phyloP scores from a whole-genome alignment of 2,329 filamentous ascomycete genomes.

The Beauveria medogensis region DNA sequence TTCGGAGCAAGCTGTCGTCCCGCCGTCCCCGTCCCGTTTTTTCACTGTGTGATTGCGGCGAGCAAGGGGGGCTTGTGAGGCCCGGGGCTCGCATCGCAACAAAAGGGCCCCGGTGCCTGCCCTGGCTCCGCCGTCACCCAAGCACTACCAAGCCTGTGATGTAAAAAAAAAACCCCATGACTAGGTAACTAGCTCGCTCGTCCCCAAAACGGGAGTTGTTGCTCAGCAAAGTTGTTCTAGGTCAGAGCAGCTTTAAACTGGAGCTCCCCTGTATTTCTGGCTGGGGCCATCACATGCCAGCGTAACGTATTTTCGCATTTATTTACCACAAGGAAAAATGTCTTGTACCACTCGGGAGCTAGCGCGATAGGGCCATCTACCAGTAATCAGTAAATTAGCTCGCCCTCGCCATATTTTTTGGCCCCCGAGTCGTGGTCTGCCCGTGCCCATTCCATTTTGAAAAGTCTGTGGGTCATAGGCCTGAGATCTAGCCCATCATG shows the following conservation, averaged over 20 bases:
- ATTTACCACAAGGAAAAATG: background rate
- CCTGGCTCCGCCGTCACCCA: background rate
- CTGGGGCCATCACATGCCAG: constrained; percentile 5
- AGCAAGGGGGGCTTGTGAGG: background rate
- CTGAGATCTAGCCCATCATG: background rate
- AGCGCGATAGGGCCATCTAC: background rate
- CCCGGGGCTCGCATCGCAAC: background rate
- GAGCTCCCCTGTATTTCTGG: background rate
- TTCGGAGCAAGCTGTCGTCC: background rate
- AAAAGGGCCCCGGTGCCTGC: background rate
- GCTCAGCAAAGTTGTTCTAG: background rate
- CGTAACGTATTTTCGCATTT: background rate
- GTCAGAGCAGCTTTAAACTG: background rate
- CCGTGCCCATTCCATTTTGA: background rate
- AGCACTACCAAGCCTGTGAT: background rate
- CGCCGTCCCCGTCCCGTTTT: constrained; percentile 2
- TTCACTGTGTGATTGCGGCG: background rate
- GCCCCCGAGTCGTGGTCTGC: background rate
- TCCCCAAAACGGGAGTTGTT: background rate
- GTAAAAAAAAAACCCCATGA: background rate
- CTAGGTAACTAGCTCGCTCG: background rate
- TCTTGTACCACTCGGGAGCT: background rate
- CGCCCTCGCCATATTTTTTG: background rate
- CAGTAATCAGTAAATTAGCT: background rate
- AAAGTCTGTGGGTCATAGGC: background rate